phyloP scores from a whole-genome alignment of 176 grass and related monocot genomes.

The Cocos nucifera region DNA sequence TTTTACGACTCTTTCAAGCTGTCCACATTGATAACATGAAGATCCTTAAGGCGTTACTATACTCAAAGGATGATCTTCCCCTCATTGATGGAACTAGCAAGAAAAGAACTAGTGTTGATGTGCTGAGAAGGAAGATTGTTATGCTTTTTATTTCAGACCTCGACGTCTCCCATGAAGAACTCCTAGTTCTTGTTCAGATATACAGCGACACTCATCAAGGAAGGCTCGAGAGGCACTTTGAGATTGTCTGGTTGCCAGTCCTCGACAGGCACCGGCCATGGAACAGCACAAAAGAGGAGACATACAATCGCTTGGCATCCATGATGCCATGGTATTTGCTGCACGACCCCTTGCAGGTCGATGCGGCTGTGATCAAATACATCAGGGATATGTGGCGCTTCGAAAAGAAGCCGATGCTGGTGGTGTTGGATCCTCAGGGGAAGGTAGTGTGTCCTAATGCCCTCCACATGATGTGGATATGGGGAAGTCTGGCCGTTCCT shows the following conservation, averaged over 20 bases:
- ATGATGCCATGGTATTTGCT: constrained; percentile 37
- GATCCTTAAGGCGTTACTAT: constrained; percentile 28
- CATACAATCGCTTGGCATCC: constrained; percentile 22
- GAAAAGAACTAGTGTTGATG: constrained; percentile 21
- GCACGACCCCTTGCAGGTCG: constrained; percentile 23
- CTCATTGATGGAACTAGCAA: constrained; percentile 23
- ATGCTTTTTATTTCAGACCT: constrained; percentile 39
- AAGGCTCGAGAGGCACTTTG: constrained; percentile 26
- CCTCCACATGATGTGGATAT: constrained; percentile 47
- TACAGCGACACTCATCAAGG: constrained; percentile 26
- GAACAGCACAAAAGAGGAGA: constrained; percentile 13
- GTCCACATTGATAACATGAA: constrained; percentile 44
- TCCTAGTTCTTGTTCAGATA: constrained; percentile 34
- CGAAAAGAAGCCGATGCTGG: constrained; percentile 38
- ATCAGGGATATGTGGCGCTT: constrained; percentile 27
- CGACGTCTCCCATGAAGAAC: constrained; percentile 29
- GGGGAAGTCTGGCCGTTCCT: constrained; percentile 35
- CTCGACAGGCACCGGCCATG: constrained; percentile 24
- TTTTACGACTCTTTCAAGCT: constrained; percentile 24
- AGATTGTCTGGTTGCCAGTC: constrained; percentile 37
- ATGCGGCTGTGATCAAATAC: constrained; percentile 21
- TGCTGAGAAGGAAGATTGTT: constrained; percentile 36
- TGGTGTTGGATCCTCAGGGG: constrained; percentile 36
- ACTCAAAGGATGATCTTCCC: constrained; percentile 30
- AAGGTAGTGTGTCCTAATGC: constrained; percentile 41